Base-by-base conservation (phyloP, 371 early-diverging fungal genomes). In the Zancudomyces culisetae region DNA sequence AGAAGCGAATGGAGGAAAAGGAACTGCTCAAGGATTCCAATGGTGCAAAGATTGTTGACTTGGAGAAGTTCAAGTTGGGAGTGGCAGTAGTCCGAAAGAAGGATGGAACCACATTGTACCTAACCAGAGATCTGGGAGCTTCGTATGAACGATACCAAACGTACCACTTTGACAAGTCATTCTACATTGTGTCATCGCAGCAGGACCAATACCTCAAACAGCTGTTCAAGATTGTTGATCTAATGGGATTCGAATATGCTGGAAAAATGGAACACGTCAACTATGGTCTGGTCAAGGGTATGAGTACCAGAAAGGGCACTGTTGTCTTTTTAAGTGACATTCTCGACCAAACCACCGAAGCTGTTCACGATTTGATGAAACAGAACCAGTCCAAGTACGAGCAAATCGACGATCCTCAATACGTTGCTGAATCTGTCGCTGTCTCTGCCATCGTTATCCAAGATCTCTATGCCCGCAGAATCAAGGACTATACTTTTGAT, bases 321-420 rank as follows among this genome's bases (percentile, higher is more conserved):
- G 98, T 87, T 19, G 92, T 98, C 19, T 98, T 98, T 77, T 74
- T 99, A 57, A 90, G 96, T 56, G 98, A 99, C 55, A 93, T 99
- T 59, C 76, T 99, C 35, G 78, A 87, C 49, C 78, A 83, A 50
- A 82, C 93, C 53, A 78, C 87, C 62, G 86, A 90, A 23, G 80
- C 79, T 24, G 96, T 98, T 87, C 85, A 88, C 66, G 83, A 78
- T 10, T 85, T 86, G 3, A 98, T 99, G 91, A 77, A 78, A 58
- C 74, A 79, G 69, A 94, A 92, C 65, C 81, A 81, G 59, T 70
- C 56, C 48, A 93, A 88, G 67, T 84, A 81, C 58, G 78, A 75
- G 26, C 84, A 94, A 70, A 78, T 94, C 46, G 79, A 76, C 43
- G 75, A 95, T 27, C 89, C 89, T 42, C 79, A 86, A 26, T 24